Conservation (phyloP, 768 basidiomycete species). For the Xerocomus brunneocitrinus region DNA sequence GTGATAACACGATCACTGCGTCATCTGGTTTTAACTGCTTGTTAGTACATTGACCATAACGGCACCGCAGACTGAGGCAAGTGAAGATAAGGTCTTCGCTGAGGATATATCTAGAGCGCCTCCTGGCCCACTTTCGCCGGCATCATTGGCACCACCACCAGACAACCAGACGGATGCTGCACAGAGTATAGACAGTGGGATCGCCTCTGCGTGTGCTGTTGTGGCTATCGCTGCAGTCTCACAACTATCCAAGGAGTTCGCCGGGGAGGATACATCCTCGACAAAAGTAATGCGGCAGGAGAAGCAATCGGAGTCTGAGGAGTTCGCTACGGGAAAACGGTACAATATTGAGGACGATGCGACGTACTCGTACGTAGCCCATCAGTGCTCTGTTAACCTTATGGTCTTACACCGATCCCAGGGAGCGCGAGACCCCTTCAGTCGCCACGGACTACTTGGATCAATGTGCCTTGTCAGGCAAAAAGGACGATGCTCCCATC, state of each 20-base stretch:
- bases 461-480: background rate
- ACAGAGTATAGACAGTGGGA: background rate
- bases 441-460: background rate
- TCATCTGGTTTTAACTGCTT: background rate
- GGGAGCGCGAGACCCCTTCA: background rate
- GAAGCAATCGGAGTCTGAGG: background rate
- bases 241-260: background rate
- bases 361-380: constrained; percentile 3
- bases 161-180: background rate
- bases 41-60: background rate
- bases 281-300: background rate
- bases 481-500: background rate
- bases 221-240: background rate
- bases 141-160: background rate
- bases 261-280: background rate
- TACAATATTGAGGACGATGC: background rate
- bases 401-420: background rate
- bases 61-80: background rate
- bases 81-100: background rate
- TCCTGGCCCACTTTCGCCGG: too few species aligned
- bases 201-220: background rate
- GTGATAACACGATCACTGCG: background rate
- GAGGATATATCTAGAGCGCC: background rate
- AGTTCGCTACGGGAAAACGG: background rate
- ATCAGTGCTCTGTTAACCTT: background rate